A percentile compares a stretch with the other conserved stretches of the same genome.
These are phyloP conservation scores for Lolium rigidum DNA, from an alignment of 176 grass and related monocot genomes.

Conservation along the genomic window DNA sequence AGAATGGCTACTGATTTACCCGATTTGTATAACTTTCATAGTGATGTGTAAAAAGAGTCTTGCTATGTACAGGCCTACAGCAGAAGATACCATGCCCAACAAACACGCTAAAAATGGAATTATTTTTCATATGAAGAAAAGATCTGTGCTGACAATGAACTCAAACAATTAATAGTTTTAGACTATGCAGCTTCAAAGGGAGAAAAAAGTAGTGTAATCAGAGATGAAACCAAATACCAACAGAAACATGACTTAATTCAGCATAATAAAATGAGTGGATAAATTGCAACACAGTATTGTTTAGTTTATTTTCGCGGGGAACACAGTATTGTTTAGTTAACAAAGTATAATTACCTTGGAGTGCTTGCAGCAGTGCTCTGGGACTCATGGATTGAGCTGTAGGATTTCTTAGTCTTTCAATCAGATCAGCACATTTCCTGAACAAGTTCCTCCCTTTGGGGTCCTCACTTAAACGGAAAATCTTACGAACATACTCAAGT, in stretches of 20 bases:
- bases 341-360: constrained; percentile 63
- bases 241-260: neutral
- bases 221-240: constrained; percentile 9
- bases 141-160: neutral
- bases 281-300: neutral
- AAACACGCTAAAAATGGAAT: neutral
- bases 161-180: constrained; percentile 30
- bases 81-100: neutral
- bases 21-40: neutral
- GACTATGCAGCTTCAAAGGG: neutral
- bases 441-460: constrained; percentile 67
- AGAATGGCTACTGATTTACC: constrained; percentile 1
- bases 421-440: constrained; percentile 61
- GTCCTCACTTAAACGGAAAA: constrained; percentile 78
- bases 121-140: neutral
- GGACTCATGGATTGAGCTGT: constrained; percentile 62
- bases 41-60: neutral
- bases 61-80: neutral
- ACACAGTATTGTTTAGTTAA: constrained; percentile 13
- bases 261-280: neutral
- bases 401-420: constrained; percentile 65
- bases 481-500: constrained; percentile 84
- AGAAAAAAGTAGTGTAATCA: neutral
- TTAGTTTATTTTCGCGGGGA: neutral
- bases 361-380: constrained; percentile 63